Evolutionary conservation across 1,284 basidiomycete genomes (phyloP).

Genomic region (Cutaneotrichosporon daszewskae): DNA sequence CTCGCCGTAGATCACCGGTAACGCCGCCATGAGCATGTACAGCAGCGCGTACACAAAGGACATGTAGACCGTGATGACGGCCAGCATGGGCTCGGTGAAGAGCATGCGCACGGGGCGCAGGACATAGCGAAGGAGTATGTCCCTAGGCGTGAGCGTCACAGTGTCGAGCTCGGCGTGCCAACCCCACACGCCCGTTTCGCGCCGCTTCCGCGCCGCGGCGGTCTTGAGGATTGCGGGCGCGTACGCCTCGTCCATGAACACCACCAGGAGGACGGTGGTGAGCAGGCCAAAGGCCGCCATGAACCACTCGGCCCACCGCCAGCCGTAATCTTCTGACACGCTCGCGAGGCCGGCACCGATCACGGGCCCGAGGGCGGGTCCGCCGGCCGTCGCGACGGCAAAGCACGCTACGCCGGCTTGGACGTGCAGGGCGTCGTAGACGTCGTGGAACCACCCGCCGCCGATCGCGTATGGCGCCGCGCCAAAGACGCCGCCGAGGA

Average conservation of each 20-base stretch:
- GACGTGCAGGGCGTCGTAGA: constrained; percentile 9
- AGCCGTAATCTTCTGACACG: constrained; percentile 8
- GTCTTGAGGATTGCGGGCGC: constrained; percentile 16
- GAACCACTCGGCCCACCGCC: constrained; percentile 26
- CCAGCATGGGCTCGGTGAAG: constrained; percentile 21
- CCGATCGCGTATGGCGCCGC: constrained; percentile 20
- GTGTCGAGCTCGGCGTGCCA: constrained; percentile 20
- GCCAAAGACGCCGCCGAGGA: constrained; percentile 55
- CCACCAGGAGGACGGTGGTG: constrained; percentile 8
- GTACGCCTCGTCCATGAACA: constrained; percentile 20
- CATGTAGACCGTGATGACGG: constrained; percentile 23
- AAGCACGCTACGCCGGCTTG: constrained; percentile 15
- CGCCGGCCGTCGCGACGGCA: constrained; percentile 15
- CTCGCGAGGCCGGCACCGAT: constrained; percentile 15
- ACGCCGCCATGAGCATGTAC: constrained; percentile 25
- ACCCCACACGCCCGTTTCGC: constrained; percentile 13
- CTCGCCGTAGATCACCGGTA: constrained; percentile 23
- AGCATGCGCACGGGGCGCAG: constrained; percentile 21
- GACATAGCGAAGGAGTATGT: constrained; percentile 18
- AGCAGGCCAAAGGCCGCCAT: constrained; percentile 16
- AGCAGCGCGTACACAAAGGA: constrained; percentile 23
- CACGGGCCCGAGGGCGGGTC: constrained; percentile 14
- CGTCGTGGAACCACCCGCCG: constrained; percentile 21
- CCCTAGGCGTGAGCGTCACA: constrained; percentile 11
- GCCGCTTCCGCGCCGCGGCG: constrained; percentile 9